Evolutionary conservation across 1,284 basidiomycete species (phyloP), one percentile per base, ranked within the genome.

Genomic region (Agaricales sp.): DNA sequence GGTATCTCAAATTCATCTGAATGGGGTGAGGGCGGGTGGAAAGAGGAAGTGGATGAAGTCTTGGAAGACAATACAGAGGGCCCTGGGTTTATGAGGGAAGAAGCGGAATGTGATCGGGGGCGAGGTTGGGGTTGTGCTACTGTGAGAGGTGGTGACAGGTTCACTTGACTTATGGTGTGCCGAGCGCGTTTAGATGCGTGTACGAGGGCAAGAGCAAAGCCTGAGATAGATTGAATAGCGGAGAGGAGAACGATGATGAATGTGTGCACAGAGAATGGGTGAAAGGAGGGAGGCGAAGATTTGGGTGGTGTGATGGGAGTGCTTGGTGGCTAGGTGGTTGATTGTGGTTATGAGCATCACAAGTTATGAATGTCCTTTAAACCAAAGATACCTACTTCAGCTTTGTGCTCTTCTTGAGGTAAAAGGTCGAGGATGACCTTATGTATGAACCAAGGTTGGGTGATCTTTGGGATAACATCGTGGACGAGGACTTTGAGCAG

Each of bases 371-470:
- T 47, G 6, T 22, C 45, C 53, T 20, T 51, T 50, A 24, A 43
- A 14, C 30, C 21, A 3, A 44, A 58, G 26, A 30, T 30, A 30
- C 14, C 66, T 53, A 74, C 72, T 57, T 68, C 60, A 50, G 64
- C 59, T 45, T 51, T 56, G 25, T 53, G 53, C 25, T 61, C 62
- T 22, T 66, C 68, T 47, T 63, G 56, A 21, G 75, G 80, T 21
- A 91, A 61, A 6, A 79, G 62, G 57, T 82, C 77, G 25, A 88
- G 66, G 6, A 86, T 70, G 3, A 71, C 59, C 59, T 73, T 79
- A 47, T 90, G 75, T 37, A 91, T 73, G 60, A 90, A 91, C 87
- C 87, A 90, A 1, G 89, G 87, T 59, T 91, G 83, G 3, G 78
- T 75, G 37, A 91, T 62, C 54, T 75, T 78, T 21, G 80, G 80